Evolutionary conservation across 139 green algal species (phyloP).

Genomic region (Chlamydomonas asymmetrica): DNA sequence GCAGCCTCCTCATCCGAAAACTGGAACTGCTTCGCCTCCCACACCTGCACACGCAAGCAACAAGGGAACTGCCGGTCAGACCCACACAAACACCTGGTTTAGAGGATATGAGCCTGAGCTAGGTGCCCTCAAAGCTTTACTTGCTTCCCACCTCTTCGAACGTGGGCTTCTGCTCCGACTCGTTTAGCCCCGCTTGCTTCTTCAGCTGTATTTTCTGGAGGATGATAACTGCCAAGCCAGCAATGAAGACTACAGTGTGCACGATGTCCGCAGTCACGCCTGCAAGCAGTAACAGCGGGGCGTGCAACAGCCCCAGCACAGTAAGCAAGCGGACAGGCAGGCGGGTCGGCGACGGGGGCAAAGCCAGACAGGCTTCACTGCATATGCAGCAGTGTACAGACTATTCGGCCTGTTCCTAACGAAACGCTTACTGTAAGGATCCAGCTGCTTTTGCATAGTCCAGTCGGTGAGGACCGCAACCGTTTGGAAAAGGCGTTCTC

Average conservation of each 20-base stretch:
- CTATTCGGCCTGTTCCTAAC: no score
- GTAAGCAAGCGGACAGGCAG: neutral
- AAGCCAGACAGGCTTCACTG: no score
- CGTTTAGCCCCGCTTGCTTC: slow-evolving; percentile 31
- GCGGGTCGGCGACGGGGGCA: neutral
- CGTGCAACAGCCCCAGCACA: neutral
- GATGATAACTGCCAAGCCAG: slow-evolving; percentile 13
- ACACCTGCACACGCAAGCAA: slow-evolving; percentile 13
- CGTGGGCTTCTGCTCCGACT: slow-evolving; percentile 19
- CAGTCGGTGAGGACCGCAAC: slow-evolving; percentile 20
- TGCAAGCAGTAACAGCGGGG: neutral
- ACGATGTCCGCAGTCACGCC: slow-evolving; percentile 29
- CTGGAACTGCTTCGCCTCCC: slow-evolving; percentile 40
- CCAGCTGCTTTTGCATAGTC: neutral
- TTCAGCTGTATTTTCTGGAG: slow-evolving; percentile 8
- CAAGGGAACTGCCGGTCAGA: no score
- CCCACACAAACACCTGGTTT: no score
- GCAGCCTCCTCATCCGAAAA: slow-evolving; percentile 32
- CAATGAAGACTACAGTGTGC: slow-evolving; percentile 16
- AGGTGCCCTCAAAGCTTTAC: neutral
- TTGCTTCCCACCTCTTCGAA: slow-evolving; percentile 22
- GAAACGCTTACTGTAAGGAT: slow-evolving; percentile 12
- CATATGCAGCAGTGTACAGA: no score
- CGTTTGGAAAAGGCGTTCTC: slow-evolving; percentile 17
- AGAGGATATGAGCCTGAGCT: no score